phyloP scores from a whole-genome alignment of 1,139 yeast species.

The Geotrichum macrosporum region DNA sequence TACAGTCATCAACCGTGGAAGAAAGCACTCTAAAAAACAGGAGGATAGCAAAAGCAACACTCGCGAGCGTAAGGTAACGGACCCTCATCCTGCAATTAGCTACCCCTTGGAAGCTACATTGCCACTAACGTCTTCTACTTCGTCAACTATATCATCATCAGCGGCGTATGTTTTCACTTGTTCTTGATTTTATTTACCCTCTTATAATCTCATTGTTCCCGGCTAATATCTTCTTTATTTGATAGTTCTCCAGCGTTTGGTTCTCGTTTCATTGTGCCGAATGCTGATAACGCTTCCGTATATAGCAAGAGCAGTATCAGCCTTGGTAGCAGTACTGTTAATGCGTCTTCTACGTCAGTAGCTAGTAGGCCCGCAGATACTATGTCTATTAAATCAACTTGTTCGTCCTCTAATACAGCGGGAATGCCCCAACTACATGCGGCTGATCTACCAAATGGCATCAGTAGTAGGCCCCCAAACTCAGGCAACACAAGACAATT shows the following conservation, averaged over 20 bases:
- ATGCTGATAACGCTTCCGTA: slow-evolving; percentile 13
- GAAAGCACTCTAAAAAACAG: no score
- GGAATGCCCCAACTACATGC: no score
- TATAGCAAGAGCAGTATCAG: slow-evolving; percentile 11
- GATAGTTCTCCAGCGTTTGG: slow-evolving; percentile 7
- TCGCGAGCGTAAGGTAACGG: not conserved
- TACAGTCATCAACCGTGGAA: not conserved
- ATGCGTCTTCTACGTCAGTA: slow-evolving; percentile 1
- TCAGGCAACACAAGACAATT: no score
- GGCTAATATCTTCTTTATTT: not conserved
- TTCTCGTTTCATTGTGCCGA: slow-evolving; percentile 9
- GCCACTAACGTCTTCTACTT: no score
- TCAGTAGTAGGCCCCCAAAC: no score
- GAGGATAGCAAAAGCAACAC: no score
- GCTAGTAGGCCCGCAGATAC: not conserved
- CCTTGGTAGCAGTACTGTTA: slow-evolving; percentile 3
- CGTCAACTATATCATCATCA: no score
- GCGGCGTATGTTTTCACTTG: no score
- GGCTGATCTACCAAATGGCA: no score
- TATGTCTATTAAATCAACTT: not conserved
- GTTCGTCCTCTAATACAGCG: no score
- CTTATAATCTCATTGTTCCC: not conserved
- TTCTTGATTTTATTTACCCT: not conserved
- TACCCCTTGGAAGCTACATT: not conserved
- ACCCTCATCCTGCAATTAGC: not conserved